Evolutionary conservation across 805 yeast genomes (phyloP).

Genomic region (Candida ipomoeae): DNA sequence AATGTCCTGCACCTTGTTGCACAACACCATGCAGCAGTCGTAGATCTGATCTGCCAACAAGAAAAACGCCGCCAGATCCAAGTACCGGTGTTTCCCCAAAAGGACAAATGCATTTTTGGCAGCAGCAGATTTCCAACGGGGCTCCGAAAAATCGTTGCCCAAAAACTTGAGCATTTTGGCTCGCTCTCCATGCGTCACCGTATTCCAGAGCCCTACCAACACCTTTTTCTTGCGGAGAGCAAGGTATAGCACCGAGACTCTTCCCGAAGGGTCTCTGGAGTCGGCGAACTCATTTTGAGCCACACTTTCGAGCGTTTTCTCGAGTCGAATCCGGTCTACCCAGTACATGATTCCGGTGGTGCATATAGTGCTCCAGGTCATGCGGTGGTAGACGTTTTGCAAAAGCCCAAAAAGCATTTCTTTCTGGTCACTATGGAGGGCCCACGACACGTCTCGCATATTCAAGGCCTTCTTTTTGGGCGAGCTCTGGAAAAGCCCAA

Average conservation of each 20-base stretch:
- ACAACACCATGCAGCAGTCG: slow-evolving; percentile 74
- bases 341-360: slow-evolving; percentile 70
- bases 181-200: slow-evolving; percentile 73
- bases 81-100: slow-evolving; percentile 79
- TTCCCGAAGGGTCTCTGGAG: slow-evolving; percentile 62
- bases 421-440: slow-evolving; percentile 75
- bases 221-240: slow-evolving; percentile 76
- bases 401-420: slow-evolving; percentile 56
- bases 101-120: slow-evolving; percentile 88
- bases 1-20: slow-evolving; percentile 61
- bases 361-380: slow-evolving; percentile 59
- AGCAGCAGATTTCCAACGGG: slow-evolving; percentile 86
- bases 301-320: slow-evolving; percentile 52
- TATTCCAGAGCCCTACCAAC: slow-evolving; percentile 78
- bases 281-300: slow-evolving; percentile 69
- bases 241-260: slow-evolving; percentile 68
- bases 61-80: slow-evolving; percentile 88
- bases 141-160: slow-evolving; percentile 66
- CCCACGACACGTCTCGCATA: slow-evolving; percentile 86
- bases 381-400: slow-evolving; percentile 37
- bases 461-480: slow-evolving; percentile 51
- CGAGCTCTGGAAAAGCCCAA: slow-evolving; percentile 54
- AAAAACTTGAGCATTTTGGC: slow-evolving; percentile 76
- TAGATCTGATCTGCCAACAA: slow-evolving; percentile 68
- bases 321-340: slow-evolving; percentile 38